Evolutionary conservation across 495 filamentous ascomycete species (phyloP).

Genomic region (Penicillium samsonianum): DNA sequence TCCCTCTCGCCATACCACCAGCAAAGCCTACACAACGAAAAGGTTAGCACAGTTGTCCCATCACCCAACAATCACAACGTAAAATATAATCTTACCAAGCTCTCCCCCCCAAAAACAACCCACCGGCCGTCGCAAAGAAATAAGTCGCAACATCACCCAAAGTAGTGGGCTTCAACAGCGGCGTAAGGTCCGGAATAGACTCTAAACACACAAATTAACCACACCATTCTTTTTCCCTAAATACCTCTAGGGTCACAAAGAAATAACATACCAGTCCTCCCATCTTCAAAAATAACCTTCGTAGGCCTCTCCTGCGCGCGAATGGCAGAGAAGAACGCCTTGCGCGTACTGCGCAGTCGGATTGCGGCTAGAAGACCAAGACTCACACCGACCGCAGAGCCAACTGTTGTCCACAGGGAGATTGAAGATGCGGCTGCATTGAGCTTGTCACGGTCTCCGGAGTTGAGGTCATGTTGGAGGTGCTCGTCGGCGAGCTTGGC

Average conservation of each 20-base stretch:
- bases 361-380: constrained; percentile 60
- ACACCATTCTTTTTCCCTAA: neutral
- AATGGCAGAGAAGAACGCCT: constrained; percentile 60
- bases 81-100: constrained; percentile 32
- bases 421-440: constrained; percentile 54
- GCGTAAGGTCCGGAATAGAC: constrained; percentile 60
- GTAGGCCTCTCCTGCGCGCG: constrained; percentile 59
- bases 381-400: constrained; percentile 59
- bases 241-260: too few relatives aligned
- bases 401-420: constrained; percentile 54
- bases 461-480: constrained; percentile 59
- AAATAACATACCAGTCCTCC: constrained; percentile 51
- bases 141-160: constrained; percentile 65
- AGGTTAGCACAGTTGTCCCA: constrained; percentile 2
- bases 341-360: constrained; percentile 54
- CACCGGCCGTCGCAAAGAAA: constrained; percentile 60
- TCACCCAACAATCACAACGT: neutral
- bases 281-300: constrained; percentile 61
- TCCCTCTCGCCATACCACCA: constrained; percentile 53
- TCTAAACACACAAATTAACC: constrained; percentile 40
- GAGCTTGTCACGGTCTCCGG: constrained; percentile 60
- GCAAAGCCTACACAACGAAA: constrained; percentile 46
- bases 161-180: constrained; percentile 54
- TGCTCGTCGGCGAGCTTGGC: constrained; percentile 61
- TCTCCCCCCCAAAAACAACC: constrained; percentile 67